Evolutionary conservation across 2,329 filamentous ascomycete genomes (phyloP), one percentile per base, ranked within the genome.

Genomic region (Alternaria viburni): DNA sequence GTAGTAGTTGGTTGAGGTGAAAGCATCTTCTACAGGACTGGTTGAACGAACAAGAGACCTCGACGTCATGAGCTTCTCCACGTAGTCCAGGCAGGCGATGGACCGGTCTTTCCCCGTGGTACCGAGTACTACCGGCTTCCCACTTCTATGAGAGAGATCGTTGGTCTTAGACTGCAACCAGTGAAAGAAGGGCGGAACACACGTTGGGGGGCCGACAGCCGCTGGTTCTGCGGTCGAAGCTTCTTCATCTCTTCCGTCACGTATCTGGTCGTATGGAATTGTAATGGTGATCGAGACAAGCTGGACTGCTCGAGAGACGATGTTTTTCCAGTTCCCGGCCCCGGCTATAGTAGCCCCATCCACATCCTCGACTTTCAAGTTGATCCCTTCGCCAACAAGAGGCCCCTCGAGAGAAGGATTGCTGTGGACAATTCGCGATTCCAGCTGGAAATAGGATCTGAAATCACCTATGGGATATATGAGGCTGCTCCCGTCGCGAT

Each of bases 391-490:
- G 10, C 30, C 19, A 4, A 25, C 13, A 4, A n/a, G 32, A 5
- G 44, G 19, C 10, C 26, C 23, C 10, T 51, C 28, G 4, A 49
- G 46, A 4, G 36, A 57, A 9, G 54, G 57, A 19, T 44, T 68
- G 52, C 77, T 43, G 30, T 76, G 72, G 17, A 60, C 60, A 5
- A 75, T 25, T 26, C 57, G 74, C 49, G 76, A 71, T 45, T 78
- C 76, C 50, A 77, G 56, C 45, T 79, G 72, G 19, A 79, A 75
- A 51, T 72, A 79, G 3, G 74, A 74, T 43, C 62, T 62, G 52
- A 71, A 77, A 41, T 70, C 68, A 9, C 66, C 28, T 1, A 64
- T 50, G 0, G 68, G 55, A 51, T 71, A 79, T 6, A 76, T 45
- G 3, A 75, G 32, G 6, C 69, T 63, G 19, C 69, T 69, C 5